Evolutionary conservation across 257 asterid species (phyloP), one percentile per base, ranked within the genome.

Genomic region (Pogostemon cablin): DNA sequence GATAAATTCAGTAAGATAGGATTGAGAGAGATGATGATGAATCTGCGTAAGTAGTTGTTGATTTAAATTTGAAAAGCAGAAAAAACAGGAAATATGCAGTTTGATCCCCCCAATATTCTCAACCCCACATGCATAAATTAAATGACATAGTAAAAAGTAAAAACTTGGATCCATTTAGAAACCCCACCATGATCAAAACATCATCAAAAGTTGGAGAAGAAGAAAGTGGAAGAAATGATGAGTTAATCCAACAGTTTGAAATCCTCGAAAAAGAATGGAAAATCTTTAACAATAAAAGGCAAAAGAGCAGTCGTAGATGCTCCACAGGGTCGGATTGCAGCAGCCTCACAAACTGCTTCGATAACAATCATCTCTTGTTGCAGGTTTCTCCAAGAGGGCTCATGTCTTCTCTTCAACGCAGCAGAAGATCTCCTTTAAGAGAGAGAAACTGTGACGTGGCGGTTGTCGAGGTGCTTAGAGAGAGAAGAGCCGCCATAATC

Each of bases 361-460:
- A 40, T 38, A 25, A 25, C 32, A 25, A 25, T 25, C 61, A 65
- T n/a, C 74, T 5, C 48, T 9, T 77, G 4, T 15, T 78, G 4
- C 35, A 54, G 10, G 79, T 59, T 4, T 84, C 86, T 37, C 84
- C 83, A 9, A 72, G 72, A 65, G 57, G 58, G 52, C 60, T 80
- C 56, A 82, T 80, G 85, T 62, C 78, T 47, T 72, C 76, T 63
- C 72, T 82, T 9, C 86, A 82, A 39, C 71, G 40, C 54, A 64
- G 0, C 35, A 41, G 55, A 52, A 65, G 79, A 4, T 78, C 83
- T 41, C 49, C 42, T 34, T 68, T 74, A 75, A 71, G 73, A 47
- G 71, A 62, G 35, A 72, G 43, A 42, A 76, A 69, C 6, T 68
- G 71, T 56, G 86, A 79, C 50, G 3, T 47, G 41, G 75, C 72